Evolutionary conservation across 768 basidiomycete species (phyloP), one percentile per base, ranked within the genome.

Genomic region (Jaapia argillacea): DNA sequence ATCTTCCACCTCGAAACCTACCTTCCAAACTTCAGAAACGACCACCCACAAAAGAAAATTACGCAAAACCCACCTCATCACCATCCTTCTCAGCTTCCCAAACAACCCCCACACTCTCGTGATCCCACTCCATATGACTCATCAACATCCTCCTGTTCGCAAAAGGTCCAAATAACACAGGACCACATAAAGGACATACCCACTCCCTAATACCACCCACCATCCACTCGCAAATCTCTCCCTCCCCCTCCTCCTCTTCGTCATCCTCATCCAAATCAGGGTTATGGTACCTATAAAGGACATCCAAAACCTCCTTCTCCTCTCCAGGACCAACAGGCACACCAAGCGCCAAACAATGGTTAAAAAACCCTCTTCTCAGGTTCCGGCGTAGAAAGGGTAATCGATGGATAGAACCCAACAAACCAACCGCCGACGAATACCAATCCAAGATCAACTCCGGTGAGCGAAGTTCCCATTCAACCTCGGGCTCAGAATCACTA

Each of bases 321-420:
- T 33, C 16, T 33, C 28, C 28, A 33, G 55, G 48, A 35, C 52
- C 41, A 16, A 60, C 60, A 3, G 64, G 60, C 22, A 80, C 52
- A 6, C 62, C 59, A 12, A 60, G 50, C 27, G 42, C 47, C 23
- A 43, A 48, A 52, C 78, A 82, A 18, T 63, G 63, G 16, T 47
- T 28, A n/a, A 43, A 47, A 52, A 83, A 83, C 1, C 74, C 74
- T 2, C 40, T 50, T 12, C 66, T 63, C 14, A 84, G 51, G 49
- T 74, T 75, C 7, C 75, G 72, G 22, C 55, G 60, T 18, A 80
- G 61, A 53, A 83, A 84, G 0, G 81, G 81, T 4, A 81, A 64
- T 41, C 61, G 62, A 13, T 47, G 49, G 28, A 33, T 10, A 33
- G 28, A 33, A 33, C 10, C 10, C 28, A 16, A 33, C 10, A 33